phyloP scores from a whole-genome alignment of 2,329 filamentous ascomycete genomes.

The Nannizziopsis barbatae region DNA sequence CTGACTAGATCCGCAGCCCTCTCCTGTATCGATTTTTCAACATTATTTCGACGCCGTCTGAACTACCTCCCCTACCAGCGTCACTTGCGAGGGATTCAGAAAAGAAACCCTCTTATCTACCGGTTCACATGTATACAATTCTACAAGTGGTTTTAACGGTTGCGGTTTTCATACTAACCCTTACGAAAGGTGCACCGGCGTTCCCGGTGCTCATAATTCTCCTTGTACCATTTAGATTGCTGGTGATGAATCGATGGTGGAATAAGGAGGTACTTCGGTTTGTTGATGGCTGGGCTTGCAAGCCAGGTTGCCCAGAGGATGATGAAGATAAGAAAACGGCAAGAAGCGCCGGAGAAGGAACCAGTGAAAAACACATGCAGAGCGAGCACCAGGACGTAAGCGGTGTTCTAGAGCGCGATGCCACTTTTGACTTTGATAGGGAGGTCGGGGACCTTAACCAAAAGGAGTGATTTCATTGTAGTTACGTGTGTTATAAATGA shows the following conservation, averaged over 20 bases:
- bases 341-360: neutral
- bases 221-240: slow-evolving; percentile 51
- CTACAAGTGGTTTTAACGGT: slow-evolving; percentile 48
- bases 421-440: too few relatives aligned
- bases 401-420: neutral
- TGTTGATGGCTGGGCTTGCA: slow-evolving; percentile 42
- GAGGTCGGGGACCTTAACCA: too few relatives aligned
- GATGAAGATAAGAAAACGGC: slow-evolving; percentile 23
- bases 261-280: slow-evolving; percentile 45
- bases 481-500: too few relatives aligned
- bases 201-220: slow-evolving; percentile 55
- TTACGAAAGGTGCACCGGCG: slow-evolving; percentile 51
- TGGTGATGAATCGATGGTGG: slow-evolving; percentile 52
- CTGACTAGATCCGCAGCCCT: slow-evolving; percentile 31
- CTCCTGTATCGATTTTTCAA: slow-evolving; percentile 49
- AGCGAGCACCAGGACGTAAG: neutral
- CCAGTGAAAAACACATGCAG: neutral
- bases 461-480: too few relatives aligned
- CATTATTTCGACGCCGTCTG: slow-evolving; percentile 45
- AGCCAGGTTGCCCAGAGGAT: slow-evolving; percentile 45
- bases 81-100: slow-evolving; percentile 1
- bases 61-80: slow-evolving; percentile 40
- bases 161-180: slow-evolving; percentile 51
- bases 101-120: slow-evolving; percentile 35
- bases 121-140: slow-evolving; percentile 49